phyloP scores from a whole-genome alignment of 139 green algal genomes.

The Picocystis salinarum region DNA sequence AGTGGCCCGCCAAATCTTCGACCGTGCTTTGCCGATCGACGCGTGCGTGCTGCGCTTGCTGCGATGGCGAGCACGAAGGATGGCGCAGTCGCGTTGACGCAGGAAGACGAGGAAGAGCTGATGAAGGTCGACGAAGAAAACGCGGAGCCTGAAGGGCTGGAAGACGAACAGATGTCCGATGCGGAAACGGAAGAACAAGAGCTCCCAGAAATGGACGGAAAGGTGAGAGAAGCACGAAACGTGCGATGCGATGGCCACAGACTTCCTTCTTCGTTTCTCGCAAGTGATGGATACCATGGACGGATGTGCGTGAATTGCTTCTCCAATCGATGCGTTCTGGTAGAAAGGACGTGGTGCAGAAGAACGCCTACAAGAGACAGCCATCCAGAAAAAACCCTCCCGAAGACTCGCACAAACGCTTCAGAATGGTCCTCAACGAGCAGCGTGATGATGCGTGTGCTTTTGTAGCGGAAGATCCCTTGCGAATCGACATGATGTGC shows the following conservation, averaged over 20 bases:
- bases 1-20: no score
- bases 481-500: background rate
- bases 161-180: slow-evolving; percentile 4
- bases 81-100: no score
- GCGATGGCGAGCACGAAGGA: no score
- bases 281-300: no score
- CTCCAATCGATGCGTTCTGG: background rate
- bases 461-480: no score
- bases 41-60: no score
- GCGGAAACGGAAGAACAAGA: slow-evolving; percentile 5
- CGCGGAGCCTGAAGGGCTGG: slow-evolving; percentile 5
- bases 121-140: slow-evolving; percentile 10
- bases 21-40: no score
- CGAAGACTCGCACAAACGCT: background rate
- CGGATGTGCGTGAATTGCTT: no score
- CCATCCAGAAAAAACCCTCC: background rate
- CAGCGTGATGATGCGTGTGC: background rate
- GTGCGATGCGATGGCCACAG: background rate
- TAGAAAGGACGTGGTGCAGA: background rate
- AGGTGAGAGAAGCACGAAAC: background rate
- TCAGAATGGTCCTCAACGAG: background rate
- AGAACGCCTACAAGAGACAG: background rate
- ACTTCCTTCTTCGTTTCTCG: no score
- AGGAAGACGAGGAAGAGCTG: slow-evolving; percentile 14
- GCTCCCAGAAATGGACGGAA: background rate